Percentiles rank a stretch among this genome's conserved stretches.
These are phyloP conservation scores for Santalum album DNA, from an alignment of 164 flowering plant species.

Conservation along the genomic window DNA sequence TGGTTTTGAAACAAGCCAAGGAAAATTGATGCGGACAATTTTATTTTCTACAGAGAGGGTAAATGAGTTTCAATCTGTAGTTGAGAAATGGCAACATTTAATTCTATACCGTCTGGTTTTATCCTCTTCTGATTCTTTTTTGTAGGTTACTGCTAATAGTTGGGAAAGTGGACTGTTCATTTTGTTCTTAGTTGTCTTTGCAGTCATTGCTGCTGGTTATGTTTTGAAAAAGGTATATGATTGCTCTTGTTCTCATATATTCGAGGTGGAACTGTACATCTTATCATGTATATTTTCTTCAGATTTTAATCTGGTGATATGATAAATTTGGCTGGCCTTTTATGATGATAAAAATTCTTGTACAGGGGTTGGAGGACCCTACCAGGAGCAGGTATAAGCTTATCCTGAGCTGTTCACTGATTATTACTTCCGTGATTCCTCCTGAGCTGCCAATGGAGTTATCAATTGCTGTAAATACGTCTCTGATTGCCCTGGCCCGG, in stretches of 20 bases:
- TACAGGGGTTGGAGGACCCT: conserved; percentile 97
- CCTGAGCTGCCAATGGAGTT: conserved; percentile 99
- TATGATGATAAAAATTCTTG: conserved; percentile 10
- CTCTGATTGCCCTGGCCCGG: conserved; percentile 85
- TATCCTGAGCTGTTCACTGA: conserved; percentile 86
- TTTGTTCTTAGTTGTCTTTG: conserved; percentile 84
- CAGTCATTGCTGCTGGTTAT: conserved; percentile 98
- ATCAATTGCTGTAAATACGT: conserved; percentile 97
- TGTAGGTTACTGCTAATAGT: conserved; percentile 96
- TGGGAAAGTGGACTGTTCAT: conserved; percentile 99
- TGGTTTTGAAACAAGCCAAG: conserved; percentile 98
- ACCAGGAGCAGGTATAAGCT: conserved; percentile 96
- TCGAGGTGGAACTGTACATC: too few species aligned
- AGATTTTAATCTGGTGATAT: too few species aligned
- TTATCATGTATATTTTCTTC: too few species aligned
- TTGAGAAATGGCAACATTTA: conserved; percentile 1
- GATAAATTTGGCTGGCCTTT: neutral
- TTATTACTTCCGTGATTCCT: conserved; percentile 95
- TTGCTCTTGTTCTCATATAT: neutral
- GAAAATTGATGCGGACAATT: conserved; percentile 94
- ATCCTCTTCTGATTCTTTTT: conserved; percentile 5
- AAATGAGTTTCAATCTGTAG: conserved; percentile 9
- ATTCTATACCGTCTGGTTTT: conserved; percentile 1
- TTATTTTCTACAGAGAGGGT: conserved; percentile 98
- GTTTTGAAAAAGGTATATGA: conserved; percentile 81